Evolutionary conservation across 208 protist genomes (phyloP), one percentile per base, ranked within the genome.

Genomic region (Wallacemonas sp.): DNA sequence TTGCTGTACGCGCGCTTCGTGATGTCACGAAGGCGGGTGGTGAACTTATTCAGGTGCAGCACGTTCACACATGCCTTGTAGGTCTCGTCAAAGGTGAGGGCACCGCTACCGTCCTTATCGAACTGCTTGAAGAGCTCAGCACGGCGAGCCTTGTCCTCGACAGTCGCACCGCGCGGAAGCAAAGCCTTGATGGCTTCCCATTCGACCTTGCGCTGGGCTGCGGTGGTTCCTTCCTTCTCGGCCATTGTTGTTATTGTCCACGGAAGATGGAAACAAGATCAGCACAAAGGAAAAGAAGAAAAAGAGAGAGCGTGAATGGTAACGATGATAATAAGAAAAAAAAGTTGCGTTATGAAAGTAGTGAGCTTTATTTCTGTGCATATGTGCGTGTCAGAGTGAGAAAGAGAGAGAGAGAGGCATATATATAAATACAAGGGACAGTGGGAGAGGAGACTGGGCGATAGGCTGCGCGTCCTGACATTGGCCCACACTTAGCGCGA

Each of bases 1-100:
- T 78, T 79, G 52, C 83, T 63, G 68, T 73, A 89, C 21, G 82
- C 77, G 39, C 76, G 66, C 76, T 78, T 78, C 19, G 78, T 73
- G 53, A 79, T 77, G 34, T 73, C 75, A 17, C 41, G 67, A 8
- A 76, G 50, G 17, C 44, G 65, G 19, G 54, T 71, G 8, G 78
- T 79, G 42, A 78, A 67, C 48, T 76, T 62, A 22, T 77, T 60
- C 45, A 83, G 45, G 54, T 70, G 63, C 26, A 81, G 54, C 24
- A 83, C 34, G 39, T 80, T 70, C 12, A 58, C 55, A 48, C 73
- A 71, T 12, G 68, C 77, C 26, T 39, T 36, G 41, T 66, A 54
- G 26, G 73, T 42, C 41, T 82, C 76, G n/a, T 41, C 32, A 12
- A 69, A 26, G 27, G 54, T 76, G 38, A 83, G 71, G 12, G 44